Base-by-base conservation (phyloP, 306 rosid genomes). In the Sesbania bispinosa region DNA sequence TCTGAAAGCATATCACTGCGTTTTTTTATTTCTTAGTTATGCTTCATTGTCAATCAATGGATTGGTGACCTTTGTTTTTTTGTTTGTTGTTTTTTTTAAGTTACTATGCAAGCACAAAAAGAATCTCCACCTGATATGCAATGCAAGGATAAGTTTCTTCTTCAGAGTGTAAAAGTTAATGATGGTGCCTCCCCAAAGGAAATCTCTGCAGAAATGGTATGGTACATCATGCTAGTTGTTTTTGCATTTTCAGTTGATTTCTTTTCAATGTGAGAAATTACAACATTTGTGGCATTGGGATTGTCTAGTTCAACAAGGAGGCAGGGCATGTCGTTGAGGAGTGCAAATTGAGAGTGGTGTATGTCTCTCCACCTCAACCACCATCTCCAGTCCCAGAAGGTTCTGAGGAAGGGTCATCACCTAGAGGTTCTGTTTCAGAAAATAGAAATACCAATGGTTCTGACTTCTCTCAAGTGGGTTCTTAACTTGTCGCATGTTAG, bases 331-430 rank as follows among this genome's bases (percentile, higher is more conserved):
- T 83, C 75, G 96, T 94, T 5, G 98, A 94, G 80, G 98, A 94
- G 79, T 84, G 85, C 92, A 94, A 90, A 82, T 87, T 94, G 89
- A 87, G 89, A 85, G 98, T 94, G 71, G 16, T 90, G 68, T 94
- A 94, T 76, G 87, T 87, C 61, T 57, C 97, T 80, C 97, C 97
- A 35, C 95, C 92, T 55, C 97, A 87, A 48, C 97, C 98, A 27
- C 97, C 98, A 47, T 94, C 98, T 82, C 98, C 98, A 0, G 98
- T 94, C 8, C 88, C 87, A 8, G 98, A 94, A 86, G 98, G 89
- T 69, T 94, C 98, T 7, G 98, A 94, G 69, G 98, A 94, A 83
- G 97, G 95, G 35, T 94, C 96, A 19, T 94, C 98, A 7, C 98
- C 98, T 4, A 90, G 92, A 80, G 96, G 81, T 77, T 90, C 88